Evolutionary conservation across 2,329 filamentous ascomycete species (phyloP).

Genomic region (Tympanopsis confertula): DNA sequence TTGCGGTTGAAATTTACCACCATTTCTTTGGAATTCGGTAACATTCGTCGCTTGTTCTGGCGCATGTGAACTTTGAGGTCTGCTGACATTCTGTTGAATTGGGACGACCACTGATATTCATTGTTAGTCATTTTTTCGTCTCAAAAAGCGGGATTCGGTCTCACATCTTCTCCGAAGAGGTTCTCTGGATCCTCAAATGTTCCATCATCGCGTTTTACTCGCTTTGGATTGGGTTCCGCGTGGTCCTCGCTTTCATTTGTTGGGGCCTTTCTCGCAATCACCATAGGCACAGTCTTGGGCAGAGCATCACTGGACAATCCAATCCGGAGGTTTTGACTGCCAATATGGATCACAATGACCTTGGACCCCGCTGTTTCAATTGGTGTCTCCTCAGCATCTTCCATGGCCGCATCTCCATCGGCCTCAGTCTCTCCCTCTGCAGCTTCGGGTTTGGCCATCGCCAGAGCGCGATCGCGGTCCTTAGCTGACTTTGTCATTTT

Average conservation of each 20-base stretch:
- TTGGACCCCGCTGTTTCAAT: slow-evolving; percentile 50
- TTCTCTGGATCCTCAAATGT: background rate
- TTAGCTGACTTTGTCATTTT: slow-evolving; percentile 56
- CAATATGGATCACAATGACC: slow-evolving; percentile 61
- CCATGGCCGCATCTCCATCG: slow-evolving; percentile 32
- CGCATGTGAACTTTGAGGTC: slow-evolving; percentile 59
- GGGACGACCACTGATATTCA: slow-evolving; percentile 41
- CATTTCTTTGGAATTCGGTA: slow-evolving; percentile 64
- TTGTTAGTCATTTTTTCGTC: slow-evolving; percentile 33
- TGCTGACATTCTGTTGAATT: slow-evolving; percentile 50
- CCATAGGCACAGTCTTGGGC: slow-evolving; percentile 64
- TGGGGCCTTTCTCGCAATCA: slow-evolving; percentile 51
- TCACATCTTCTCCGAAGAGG: background rate
- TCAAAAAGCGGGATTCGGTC: background rate
- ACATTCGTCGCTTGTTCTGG: slow-evolving; percentile 58
- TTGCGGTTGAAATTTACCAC: slow-evolving; percentile 62
- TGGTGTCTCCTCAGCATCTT: slow-evolving; percentile 23
- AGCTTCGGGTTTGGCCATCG: slow-evolving; percentile 37
- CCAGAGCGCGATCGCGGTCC: slow-evolving; percentile 54
- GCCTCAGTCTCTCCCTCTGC: slow-evolving; percentile 30
- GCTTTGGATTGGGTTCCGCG: slow-evolving; percentile 5
- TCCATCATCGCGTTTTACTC: background rate
- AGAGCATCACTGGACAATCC: slow-evolving; percentile 61
- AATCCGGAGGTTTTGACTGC: slow-evolving; percentile 62
- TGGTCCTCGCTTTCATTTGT: slow-evolving; percentile 46